Base-by-base conservation (phyloP, 345 rosid genomes). In the Eucalyptus globulus region DNA sequence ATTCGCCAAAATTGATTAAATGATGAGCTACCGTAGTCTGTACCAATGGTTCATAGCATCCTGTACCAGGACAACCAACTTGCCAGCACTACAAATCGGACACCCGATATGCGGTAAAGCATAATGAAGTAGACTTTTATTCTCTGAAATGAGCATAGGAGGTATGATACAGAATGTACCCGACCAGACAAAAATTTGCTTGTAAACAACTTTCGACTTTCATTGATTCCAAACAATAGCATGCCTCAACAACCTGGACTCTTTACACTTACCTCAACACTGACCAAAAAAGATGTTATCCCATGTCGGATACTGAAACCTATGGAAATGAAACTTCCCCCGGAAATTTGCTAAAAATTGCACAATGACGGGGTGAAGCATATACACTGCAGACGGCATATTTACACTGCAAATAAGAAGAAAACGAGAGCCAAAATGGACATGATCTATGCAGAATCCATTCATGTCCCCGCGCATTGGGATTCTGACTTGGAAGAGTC, bases 321-420 rank as follows among this genome's bases (percentile, higher is more conserved):
- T 87, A 62, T 80, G 72, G 60, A 54, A 81, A 85, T 47, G 86
- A 89, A 87, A 89, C 89, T 88, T 90, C 85, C 94, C 98, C 65
- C 98, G 89, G 89, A 93, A 91, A 91, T 93, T 91, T 92, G 96
- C 96, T 92, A 92, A 93, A 95, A 94, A 94, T 81, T 90, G 95
- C 95, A 92, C 45, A 91, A 92, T 89, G 54, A 91, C 91, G 80
- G 96, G 96, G 96, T 80, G 58, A 80, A 86, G 90, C 89, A 88
- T 92, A 91, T 91, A 81, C 87, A 49, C 87, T 89, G 62, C 27
- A 22, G 69, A 44, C 22, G 14, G 67, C 37, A 8, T n/a, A 72
- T 14, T 27, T 87, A 19, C 44, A 72, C 56, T 6, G 50, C 43
- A 72, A 87, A 43, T 69, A 51, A 29, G 27, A 49, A 50, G 85